Evolutionary conservation across 139 green algal species (phyloP).

Genomic region (Mychonastes homosphaera): DNA sequence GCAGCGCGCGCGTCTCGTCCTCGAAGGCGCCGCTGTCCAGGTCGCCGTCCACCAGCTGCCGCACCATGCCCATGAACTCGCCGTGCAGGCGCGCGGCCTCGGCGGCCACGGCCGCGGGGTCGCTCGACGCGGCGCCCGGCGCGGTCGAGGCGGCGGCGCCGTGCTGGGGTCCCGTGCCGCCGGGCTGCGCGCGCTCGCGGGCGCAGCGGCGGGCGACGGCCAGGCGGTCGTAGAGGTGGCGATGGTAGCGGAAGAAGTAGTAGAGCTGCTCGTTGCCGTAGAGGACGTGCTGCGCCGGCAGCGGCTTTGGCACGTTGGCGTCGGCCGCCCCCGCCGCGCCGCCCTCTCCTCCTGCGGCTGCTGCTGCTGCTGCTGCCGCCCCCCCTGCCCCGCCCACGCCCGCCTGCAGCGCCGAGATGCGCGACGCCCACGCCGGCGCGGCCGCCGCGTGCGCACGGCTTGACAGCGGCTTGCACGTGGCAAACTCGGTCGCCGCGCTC

Average conservation of each 20-base stretch:
- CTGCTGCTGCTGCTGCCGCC: constrained; percentile 14
- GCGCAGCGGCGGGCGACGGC: constrained; percentile 36
- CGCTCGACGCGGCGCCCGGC: too few relatives aligned
- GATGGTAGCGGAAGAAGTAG: constrained; percentile 74
- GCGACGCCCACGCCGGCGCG: too few relatives aligned
- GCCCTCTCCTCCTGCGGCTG: neutral
- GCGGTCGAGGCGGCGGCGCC: too few relatives aligned
- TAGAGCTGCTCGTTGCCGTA: constrained; percentile 92
- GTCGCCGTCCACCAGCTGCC: constrained; percentile 33
- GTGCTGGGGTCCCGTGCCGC: too few relatives aligned
- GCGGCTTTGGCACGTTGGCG: too few relatives aligned
- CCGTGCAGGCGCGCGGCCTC: constrained; percentile 23
- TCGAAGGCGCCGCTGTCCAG: constrained; percentile 53
- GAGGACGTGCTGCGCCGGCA: constrained; percentile 28
- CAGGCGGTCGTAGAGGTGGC: constrained; percentile 78
- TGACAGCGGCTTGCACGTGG: constrained; percentile 13
- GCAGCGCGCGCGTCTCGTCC: constrained; percentile 42
- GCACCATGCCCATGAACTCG: constrained; percentile 41
- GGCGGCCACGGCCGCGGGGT: neutral
- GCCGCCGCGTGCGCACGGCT: constrained; percentile 5
- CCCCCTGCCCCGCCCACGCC: too few relatives aligned
- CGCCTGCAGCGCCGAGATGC: too few relatives aligned
- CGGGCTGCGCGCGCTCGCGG: constrained; percentile 18
- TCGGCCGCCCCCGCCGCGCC: too few relatives aligned
- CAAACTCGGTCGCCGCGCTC: too few relatives aligned